Evolutionary conservation across 2,329 filamentous ascomycete genomes (phyloP), one percentile per base, ranked within the genome.

Genomic region (Colletotrichum gigasporum): DNA sequence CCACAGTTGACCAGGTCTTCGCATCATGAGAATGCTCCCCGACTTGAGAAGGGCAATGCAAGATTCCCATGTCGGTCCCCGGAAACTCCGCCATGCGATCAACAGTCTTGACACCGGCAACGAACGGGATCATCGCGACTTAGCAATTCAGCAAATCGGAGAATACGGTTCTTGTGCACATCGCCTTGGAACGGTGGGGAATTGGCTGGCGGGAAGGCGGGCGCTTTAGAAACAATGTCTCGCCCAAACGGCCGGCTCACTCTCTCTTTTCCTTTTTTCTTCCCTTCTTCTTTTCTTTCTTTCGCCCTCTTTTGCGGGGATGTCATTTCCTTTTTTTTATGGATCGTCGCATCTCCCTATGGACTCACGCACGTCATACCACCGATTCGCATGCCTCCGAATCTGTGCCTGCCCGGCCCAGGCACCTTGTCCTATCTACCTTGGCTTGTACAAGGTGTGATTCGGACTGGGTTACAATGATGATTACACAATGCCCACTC

Each of bases 191-290:
- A 61, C 28, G 62, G 50, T 50, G 56, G 56, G 61, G 56, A 55
- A 62, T 65, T 52, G 62, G 28, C 57, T 55, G 58, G 26, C 57
- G 50, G 62, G 56, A 61, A 35, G 26, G 48, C 35, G 42, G 56
- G 56, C 35, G 48, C 28, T 51, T 55, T 18, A 50, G 62, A 65
- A 65, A 65, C 42, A 55, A 20, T 61, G 62, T 65, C 56, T 65
- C 35, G 56, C 57, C 62, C 56, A 39, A 61, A 54, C 48, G 41
- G 34, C 56, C 35, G 61, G 61, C 41, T 64, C 52, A 34, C 16
- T 44, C 10, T 32, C 37, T 34, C 16, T 39, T 39, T 41, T 28
- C 9, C 7, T 10, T 39, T 11, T 30, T 12, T 26, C 6, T 39
- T 20, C 20, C 28, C n/a, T 52, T 51, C 12, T 22, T 18, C 26